phyloP scores from a whole-genome alignment of 2,329 filamentous ascomycete genomes.

The Trichoderma gracile region DNA sequence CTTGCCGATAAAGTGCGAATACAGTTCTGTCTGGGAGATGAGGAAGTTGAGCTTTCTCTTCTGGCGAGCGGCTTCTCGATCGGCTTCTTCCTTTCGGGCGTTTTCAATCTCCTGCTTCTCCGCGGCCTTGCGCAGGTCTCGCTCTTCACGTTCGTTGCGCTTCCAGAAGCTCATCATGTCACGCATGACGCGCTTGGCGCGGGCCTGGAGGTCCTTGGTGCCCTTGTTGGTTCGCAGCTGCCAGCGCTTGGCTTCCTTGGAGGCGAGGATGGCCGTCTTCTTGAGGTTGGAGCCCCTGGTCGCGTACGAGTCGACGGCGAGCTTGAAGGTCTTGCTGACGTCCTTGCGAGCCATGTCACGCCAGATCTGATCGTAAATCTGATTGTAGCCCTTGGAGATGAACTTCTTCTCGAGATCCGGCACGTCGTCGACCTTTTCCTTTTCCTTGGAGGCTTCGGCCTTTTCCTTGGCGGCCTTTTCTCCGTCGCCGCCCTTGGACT shows the following conservation, averaged over 20 bases:
- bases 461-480: slow-evolving; percentile 45
- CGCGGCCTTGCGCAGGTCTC: slow-evolving; percentile 88
- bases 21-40: slow-evolving; percentile 97
- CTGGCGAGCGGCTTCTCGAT: slow-evolving; percentile 94
- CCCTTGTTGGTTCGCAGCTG: slow-evolving; percentile 98
- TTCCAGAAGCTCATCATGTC: slow-evolving; percentile 99
- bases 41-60: slow-evolving; percentile 99
- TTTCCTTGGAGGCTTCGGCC: slow-evolving; percentile 54
- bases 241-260: slow-evolving; percentile 96
- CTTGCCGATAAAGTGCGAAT: slow-evolving; percentile 99
- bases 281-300: slow-evolving; percentile 94
- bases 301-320: slow-evolving; percentile 81
- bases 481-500: slow-evolving; percentile 44
- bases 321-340: slow-evolving; percentile 85
- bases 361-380: slow-evolving; percentile 97
- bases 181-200: slow-evolving; percentile 96
- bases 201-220: slow-evolving; percentile 93
- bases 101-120: slow-evolving; percentile 96
- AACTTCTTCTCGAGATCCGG: slow-evolving; percentile 64
- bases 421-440: slow-evolving; percentile 54
- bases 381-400: slow-evolving; percentile 90
- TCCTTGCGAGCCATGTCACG: slow-evolving; percentile 92
- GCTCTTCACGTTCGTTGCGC: slow-evolving; percentile 94
- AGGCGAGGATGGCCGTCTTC: slow-evolving; percentile 94
- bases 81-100: slow-evolving; percentile 93